These are phyloP conservation scores for Talaromyces sp. DNA, from an alignment of 2,329 filamentous ascomycete species.

Conservation along the genomic window DNA sequence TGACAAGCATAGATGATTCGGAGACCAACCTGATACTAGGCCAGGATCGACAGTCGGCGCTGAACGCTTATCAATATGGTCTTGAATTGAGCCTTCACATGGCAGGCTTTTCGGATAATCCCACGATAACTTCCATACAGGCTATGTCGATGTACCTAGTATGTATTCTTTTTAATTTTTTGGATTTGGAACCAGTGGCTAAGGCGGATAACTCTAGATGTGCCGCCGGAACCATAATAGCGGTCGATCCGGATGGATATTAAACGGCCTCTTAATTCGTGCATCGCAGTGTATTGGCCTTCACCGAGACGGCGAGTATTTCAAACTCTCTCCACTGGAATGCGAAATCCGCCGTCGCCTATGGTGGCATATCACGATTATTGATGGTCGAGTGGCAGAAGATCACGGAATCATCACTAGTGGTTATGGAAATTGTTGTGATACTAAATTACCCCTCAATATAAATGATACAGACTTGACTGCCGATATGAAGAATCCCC, in stretches of 20 bases:
- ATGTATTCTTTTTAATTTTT: neutral
- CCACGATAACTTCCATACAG: slow-evolving; percentile 32
- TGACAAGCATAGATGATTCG: slow-evolving; percentile 22
- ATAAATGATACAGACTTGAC: slow-evolving; percentile 6
- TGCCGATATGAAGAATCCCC: slow-evolving; percentile 15
- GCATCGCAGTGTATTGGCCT: slow-evolving; percentile 55
- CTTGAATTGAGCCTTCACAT: slow-evolving; percentile 41
- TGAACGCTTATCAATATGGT: slow-evolving; percentile 25
- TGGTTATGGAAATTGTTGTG: slow-evolving; percentile 46
- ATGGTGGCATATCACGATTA: slow-evolving; percentile 54
- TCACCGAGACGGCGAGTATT: slow-evolving; percentile 57
- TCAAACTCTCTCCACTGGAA: slow-evolving; percentile 53
- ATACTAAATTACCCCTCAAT: slow-evolving; percentile 24
- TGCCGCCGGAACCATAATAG: slow-evolving; percentile 25
- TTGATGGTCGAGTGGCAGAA: slow-evolving; percentile 51
- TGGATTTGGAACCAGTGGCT: neutral
- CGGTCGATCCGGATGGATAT: slow-evolving; percentile 41
- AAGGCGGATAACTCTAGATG: slow-evolving; percentile 15
- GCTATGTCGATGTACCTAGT: slow-evolving; percentile 42
- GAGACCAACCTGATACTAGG: slow-evolving; percentile 21
- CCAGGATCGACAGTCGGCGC: slow-evolving; percentile 17
- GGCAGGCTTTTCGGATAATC: slow-evolving; percentile 41
- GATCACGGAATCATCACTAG: slow-evolving; percentile 55
- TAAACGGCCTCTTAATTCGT: slow-evolving; percentile 52
- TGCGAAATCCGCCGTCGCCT: slow-evolving; percentile 58